Evolutionary conservation across 2,329 filamentous ascomycete species (phyloP).

Genomic region (Aquanectria penicillioides): DNA sequence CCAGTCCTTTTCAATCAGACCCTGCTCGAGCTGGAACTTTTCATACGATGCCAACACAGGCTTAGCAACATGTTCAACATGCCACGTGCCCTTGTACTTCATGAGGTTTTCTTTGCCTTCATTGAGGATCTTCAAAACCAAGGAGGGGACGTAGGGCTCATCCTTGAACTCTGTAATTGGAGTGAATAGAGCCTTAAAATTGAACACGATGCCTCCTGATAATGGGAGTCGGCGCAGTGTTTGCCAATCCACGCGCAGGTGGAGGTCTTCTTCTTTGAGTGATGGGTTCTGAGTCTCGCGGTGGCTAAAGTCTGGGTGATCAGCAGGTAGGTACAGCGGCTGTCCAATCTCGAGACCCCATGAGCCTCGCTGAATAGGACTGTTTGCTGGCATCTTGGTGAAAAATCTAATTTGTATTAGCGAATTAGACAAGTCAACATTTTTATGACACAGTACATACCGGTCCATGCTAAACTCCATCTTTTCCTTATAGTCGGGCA

Average conservation of each 20-base stretch:
- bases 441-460: slow-evolving; percentile 51
- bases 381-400: slow-evolving; percentile 76
- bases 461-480: slow-evolving; percentile 90
- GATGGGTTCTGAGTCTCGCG: slow-evolving; percentile 66
- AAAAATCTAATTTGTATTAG: slow-evolving; percentile 69
- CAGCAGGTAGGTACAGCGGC: slow-evolving; percentile 79
- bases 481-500: slow-evolving; percentile 88
- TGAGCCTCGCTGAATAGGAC: slow-evolving; percentile 83
- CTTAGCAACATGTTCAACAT: slow-evolving; percentile 77
- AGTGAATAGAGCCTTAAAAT: slow-evolving; percentile 89
- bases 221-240: slow-evolving; percentile 82
- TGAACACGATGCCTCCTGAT: slow-evolving; percentile 81
- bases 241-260: slow-evolving; percentile 88
- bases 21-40: slow-evolving; percentile 71
- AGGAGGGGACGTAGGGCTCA: slow-evolving; percentile 77
- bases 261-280: slow-evolving; percentile 67
- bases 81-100: slow-evolving; percentile 85
- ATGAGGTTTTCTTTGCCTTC: slow-evolving; percentile 70
- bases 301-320: slow-evolving; percentile 70
- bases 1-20: slow-evolving; percentile 71
- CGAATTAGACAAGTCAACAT: fast-evolving
- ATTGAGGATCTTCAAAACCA: slow-evolving; percentile 74
- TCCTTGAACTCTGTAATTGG: slow-evolving; percentile 74
- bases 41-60: slow-evolving; percentile 72
- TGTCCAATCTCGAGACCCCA: slow-evolving; percentile 84